phyloP scores from a whole-genome alignment of 805 yeast genomes.

The Lipomyces lipofer region DNA sequence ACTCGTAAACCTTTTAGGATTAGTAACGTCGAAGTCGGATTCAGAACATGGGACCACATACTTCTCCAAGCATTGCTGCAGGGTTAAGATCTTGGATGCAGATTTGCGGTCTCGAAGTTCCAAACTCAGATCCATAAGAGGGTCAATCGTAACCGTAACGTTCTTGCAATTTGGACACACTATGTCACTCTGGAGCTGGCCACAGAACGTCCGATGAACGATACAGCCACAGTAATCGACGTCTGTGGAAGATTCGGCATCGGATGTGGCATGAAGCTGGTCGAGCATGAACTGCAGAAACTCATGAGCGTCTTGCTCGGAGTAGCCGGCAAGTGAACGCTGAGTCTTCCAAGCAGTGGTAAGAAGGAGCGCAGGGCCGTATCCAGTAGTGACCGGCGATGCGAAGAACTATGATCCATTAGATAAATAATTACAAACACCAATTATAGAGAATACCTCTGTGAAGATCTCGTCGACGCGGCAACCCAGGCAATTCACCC shows the following conservation, averaged over 20 bases:
- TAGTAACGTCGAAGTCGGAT: constrained; percentile 44
- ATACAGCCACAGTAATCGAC: constrained; percentile 63
- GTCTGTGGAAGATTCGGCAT: constrained; percentile 7
- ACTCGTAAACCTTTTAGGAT: constrained; percentile 68
- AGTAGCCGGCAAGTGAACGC: constrained; percentile 85
- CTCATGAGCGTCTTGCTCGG: constrained; percentile 98
- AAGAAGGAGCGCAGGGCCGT: constrained; percentile 77
- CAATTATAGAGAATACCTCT: constrained; percentile 41
- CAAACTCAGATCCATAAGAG: constrained; percentile 83
- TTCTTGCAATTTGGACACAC: constrained; percentile 68
- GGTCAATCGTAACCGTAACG: constrained; percentile 74
- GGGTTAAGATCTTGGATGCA: constrained; percentile 22
- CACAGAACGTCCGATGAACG: constrained; percentile 79
- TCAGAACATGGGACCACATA: not conserved
- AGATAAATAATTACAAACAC: not conserved
- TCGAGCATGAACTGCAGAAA: constrained; percentile 90
- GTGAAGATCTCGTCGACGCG: constrained; percentile 76
- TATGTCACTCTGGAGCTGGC: constrained; percentile 77
- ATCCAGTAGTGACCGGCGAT: constrained; percentile 59
- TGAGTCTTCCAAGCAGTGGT: constrained; percentile 87
- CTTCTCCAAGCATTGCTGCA: constrained; percentile 37
- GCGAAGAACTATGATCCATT: constrained; percentile 55
- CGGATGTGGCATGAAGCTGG: constrained; percentile 60
- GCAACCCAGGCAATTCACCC: constrained; percentile 69
- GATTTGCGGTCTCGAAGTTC: constrained; percentile 23